Base-by-base conservation (phyloP, 2,329 filamentous ascomycete genomes). In the Dactylonectria macrodidyma region DNA sequence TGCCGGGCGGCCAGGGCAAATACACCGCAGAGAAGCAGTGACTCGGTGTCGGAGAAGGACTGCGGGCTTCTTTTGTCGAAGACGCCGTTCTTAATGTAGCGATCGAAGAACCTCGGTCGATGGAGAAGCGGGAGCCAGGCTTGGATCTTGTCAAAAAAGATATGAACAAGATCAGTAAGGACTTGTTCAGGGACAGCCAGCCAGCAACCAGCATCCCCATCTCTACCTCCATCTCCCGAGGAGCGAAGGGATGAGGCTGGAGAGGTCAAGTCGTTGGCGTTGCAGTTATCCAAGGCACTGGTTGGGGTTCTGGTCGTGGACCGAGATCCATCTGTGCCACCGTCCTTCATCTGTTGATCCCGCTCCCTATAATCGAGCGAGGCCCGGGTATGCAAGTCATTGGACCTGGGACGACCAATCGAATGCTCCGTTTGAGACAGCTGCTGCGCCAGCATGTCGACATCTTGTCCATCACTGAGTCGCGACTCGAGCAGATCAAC, bases 111-210 rank as follows among this genome's bases (percentile, higher is more conserved):
- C 24, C 51, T 62, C 16, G 59, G 59, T 5, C 51, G 51, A 34
- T 62, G 59, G 16, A 62, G 50, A n/a, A 62, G 26, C 12, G 50
- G 59, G 8, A 62, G 59, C 59, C 59, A 62, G 16, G 59, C 16
- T 48, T 62, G 59, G 30, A 55, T 47, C 38, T 55, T 55, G 59
- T 62, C 59, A 24, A 62, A 62, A 34, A 36, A 62, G 3, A 55
- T n/a, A 24, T 62, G 50, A 24, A 62, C 30, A 26, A 62, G 59
- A 12, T 62, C 50, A 19, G 38, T 56, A 11, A 46, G 10, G 11
- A 55, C 24, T 34, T 55, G 26, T 48, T 58, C 33, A 16, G 50
- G 50, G 26, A 55, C 26, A 10, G 56, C n/a, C 30, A 59, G 26
- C 56, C 56, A 59, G 26, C 46, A 24, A 19, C 19, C 41, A 46